Evolutionary conservation across 768 basidiomycete genomes (phyloP).

Genomic region (Tulasnella sp.): DNA sequence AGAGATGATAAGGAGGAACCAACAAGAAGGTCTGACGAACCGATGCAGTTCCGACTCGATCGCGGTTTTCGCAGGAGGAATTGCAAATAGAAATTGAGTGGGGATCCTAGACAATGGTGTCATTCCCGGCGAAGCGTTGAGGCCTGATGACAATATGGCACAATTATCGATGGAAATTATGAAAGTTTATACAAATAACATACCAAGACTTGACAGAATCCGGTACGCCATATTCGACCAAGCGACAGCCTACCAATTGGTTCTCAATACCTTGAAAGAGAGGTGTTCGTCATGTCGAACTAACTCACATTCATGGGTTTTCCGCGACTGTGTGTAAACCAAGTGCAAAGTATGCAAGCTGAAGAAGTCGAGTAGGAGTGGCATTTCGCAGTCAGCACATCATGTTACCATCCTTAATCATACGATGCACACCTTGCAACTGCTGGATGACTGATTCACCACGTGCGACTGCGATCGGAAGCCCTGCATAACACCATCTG

Average conservation of each 20-base stretch:
- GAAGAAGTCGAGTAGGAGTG: background rate
- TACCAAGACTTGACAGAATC: background rate
- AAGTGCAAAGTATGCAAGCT: conserved; percentile 1
- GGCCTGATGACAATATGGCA: background rate
- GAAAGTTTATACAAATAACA: background rate
- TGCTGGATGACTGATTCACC: conserved; percentile 5
- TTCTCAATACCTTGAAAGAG: background rate
- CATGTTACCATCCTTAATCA: no score
- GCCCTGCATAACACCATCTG: background rate
- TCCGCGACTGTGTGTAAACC: background rate
- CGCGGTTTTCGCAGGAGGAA: background rate
- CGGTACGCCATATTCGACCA: background rate
- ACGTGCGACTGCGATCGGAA: background rate
- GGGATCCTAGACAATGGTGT: conserved; percentile 1
- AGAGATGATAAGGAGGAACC: background rate
- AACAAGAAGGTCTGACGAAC: background rate
- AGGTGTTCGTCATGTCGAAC: no score
- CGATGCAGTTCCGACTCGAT: background rate
- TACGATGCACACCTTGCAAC: background rate
- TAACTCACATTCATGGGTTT: background rate
- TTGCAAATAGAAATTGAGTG: background rate
- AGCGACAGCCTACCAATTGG: background rate
- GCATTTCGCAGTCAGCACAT: no score
- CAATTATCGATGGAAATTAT: no score
- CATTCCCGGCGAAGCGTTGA: background rate